Percentiles rank a stretch among this genome's conserved stretches.
Evolutionary conservation across 805 yeast genomes (phyloP).

Genomic region (Lachancea nothofagi): DNA sequence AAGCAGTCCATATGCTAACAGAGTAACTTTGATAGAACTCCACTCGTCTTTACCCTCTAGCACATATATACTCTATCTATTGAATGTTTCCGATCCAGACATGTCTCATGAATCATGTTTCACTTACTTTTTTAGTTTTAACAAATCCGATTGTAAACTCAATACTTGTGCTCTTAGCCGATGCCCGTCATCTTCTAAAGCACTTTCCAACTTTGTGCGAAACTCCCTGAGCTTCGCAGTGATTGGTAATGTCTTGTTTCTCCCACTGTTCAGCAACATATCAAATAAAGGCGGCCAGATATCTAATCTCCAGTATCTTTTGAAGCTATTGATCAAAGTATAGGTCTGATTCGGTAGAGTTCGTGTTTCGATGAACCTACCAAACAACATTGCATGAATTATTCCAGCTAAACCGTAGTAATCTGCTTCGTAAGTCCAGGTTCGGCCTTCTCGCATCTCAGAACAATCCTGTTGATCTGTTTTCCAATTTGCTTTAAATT

Average conservation of each 20-base stretch:
- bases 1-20: background rate
- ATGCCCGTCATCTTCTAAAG: constrained; percentile 15
- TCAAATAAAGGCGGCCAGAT: constrained; percentile 68
- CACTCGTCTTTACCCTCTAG: background rate
- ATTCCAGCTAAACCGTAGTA: constrained; percentile 77
- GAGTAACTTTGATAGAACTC: background rate
- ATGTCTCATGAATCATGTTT: background rate
- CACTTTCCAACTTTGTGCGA: constrained; percentile 22
- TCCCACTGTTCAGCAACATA: constrained; percentile 53
- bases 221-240: constrained; percentile 33
- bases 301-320: constrained; percentile 70
- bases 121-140: constrained; percentile 9
- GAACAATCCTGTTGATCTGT: constrained; percentile 67
- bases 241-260: constrained; percentile 37
- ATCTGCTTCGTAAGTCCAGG: constrained; percentile 80
- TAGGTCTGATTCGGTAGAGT: constrained; percentile 28
- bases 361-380: constrained; percentile 49
- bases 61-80: background rate
- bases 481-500: constrained; percentile 56
- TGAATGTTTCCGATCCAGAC: too few relatives aligned
- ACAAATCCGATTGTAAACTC: constrained; percentile 34
- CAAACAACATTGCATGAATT: constrained; percentile 68
- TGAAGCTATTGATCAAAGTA: constrained; percentile 43
- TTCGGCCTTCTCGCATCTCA: constrained; percentile 51
- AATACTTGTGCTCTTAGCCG: constrained; percentile 33